phyloP scores from a whole-genome alignment of 306 rosid species.

The Prunus dulcis region DNA sequence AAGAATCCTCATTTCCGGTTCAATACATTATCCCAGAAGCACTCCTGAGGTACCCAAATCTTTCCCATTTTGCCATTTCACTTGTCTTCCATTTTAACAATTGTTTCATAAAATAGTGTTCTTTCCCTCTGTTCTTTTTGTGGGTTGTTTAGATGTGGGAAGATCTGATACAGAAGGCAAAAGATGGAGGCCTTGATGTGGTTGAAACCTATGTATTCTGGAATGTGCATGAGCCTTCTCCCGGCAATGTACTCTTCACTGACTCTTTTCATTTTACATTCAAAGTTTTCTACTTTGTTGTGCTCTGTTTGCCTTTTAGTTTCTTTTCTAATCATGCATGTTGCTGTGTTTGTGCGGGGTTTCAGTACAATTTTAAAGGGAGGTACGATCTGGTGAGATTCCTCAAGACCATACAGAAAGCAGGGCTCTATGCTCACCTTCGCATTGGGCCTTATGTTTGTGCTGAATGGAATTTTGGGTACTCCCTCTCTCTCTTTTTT shows the following conservation, averaged over 20 bases:
- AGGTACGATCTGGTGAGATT: constrained; percentile 88
- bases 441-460: constrained; percentile 99
- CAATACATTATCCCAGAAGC: constrained; percentile 98
- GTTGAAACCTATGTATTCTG: constrained; percentile 94
- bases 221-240: constrained; percentile 97
- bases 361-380: constrained; percentile 95
- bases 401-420: constrained; percentile 78
- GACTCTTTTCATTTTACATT: neutral
- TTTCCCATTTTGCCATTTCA: neutral
- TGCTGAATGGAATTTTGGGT: constrained; percentile 99
- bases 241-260: constrained; percentile 66
- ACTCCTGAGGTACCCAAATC: constrained; percentile 76
- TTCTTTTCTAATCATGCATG: constrained; percentile 9
- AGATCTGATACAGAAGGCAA: constrained; percentile 91
- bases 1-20: constrained; percentile 92
- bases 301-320: constrained; percentile 4
- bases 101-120: constrained; percentile 8
- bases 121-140: neutral
- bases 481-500: constrained; percentile 19
- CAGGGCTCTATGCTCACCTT: constrained; percentile 88
- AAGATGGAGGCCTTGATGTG: constrained; percentile 92
- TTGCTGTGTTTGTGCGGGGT: constrained; percentile 20
- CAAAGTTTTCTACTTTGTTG: neutral
- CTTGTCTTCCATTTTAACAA: neutral
- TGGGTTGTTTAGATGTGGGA: constrained; percentile 82